A percentile compares a stretch with the other conserved stretches of the same genome.
Evolutionary conservation across 1,284 basidiomycete species (phyloP).

Genomic region (Cryptococcus sp.): DNA sequence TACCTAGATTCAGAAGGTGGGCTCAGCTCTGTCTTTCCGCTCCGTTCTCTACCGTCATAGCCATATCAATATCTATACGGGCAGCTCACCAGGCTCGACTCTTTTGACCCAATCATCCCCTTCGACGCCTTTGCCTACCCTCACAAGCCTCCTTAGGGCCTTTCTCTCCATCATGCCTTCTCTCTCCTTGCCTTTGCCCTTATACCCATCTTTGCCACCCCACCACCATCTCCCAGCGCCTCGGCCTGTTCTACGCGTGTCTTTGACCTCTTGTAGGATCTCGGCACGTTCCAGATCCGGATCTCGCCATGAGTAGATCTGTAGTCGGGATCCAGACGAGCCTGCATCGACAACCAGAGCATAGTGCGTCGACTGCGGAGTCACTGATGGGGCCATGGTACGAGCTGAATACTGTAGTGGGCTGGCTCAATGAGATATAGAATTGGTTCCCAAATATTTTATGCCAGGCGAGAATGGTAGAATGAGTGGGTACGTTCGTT

Average conservation of each 20-base stretch:
- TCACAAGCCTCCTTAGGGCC: constrained; percentile 63
- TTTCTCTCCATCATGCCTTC: constrained; percentile 41
- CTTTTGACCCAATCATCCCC: constrained; percentile 85
- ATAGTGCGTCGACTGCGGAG: constrained; percentile 70
- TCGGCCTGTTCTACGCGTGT: constrained; percentile 11
- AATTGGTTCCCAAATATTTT: no score
- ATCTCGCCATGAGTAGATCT: constrained; percentile 96
- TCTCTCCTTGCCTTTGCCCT: constrained; percentile 42
- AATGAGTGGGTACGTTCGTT: no score
- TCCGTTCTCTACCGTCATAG: no score
- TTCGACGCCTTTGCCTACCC: constrained; percentile 88
- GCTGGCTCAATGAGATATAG: no score
- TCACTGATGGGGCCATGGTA: constrained; percentile 46
- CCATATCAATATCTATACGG: not conserved
- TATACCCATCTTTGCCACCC: constrained; percentile 21
- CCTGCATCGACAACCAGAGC: constrained; percentile 98
- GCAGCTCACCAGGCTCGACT: constrained; percentile 80
- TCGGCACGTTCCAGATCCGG: constrained; percentile 60
- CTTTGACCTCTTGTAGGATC: constrained; percentile 44
- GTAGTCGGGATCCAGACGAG: constrained; percentile 91
- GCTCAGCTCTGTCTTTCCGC: no score
- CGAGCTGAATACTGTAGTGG: not conserved
- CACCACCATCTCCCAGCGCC: constrained; percentile 40
- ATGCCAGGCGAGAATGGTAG: no score
- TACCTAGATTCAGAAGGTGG: constrained; percentile 59